These are phyloP conservation scores for Hyphopichia homilentoma DNA, from an alignment of 805 yeast genomes.

Conservation along the genomic window DNA sequence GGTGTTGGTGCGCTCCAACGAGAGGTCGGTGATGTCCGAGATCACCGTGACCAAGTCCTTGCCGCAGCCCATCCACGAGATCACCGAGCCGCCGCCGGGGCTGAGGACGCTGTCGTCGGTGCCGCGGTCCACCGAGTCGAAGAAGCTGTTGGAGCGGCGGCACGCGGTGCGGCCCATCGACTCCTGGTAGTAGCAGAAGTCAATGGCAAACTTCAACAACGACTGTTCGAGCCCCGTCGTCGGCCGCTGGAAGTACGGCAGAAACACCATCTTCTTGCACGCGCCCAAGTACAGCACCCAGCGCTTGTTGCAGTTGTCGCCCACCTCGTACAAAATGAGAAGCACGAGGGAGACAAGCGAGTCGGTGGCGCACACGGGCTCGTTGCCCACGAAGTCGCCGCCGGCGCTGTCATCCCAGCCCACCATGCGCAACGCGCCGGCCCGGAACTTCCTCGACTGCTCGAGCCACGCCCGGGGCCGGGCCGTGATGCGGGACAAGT, in stretches of 20 bases:
- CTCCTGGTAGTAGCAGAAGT: constrained; percentile 22
- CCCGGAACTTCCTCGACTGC: constrained; percentile 13
- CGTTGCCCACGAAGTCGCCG: neutral
- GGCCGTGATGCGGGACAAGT: constrained; percentile 14
- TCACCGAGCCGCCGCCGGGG: constrained; percentile 4
- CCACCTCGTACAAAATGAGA: constrained; percentile 22
- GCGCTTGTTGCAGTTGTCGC: constrained; percentile 20
- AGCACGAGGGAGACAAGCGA: constrained; percentile 17
- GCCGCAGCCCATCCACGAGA: constrained; percentile 34
- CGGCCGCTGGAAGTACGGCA: constrained; percentile 14
- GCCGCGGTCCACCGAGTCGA: constrained; percentile 7
- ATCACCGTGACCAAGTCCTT: constrained; percentile 17
- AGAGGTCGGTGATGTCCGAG: constrained; percentile 29
- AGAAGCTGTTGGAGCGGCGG: constrained; percentile 19
- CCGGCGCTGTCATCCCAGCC: no score
- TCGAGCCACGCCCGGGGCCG: constrained; percentile 14
- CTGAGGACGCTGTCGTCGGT: neutral
- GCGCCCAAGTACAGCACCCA: constrained; percentile 18
- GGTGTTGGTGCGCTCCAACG: constrained; percentile 19
- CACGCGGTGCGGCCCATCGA: constrained; percentile 27
- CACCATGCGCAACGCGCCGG: constrained; percentile 13
- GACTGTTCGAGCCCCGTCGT: constrained; percentile 14
- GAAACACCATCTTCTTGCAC: constrained; percentile 15
- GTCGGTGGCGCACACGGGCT: constrained; percentile 10
- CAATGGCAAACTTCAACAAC: constrained; percentile 18